Base-by-base conservation (phyloP, 1,139 yeast species). In the Scheffersomyces insectosa region DNA sequence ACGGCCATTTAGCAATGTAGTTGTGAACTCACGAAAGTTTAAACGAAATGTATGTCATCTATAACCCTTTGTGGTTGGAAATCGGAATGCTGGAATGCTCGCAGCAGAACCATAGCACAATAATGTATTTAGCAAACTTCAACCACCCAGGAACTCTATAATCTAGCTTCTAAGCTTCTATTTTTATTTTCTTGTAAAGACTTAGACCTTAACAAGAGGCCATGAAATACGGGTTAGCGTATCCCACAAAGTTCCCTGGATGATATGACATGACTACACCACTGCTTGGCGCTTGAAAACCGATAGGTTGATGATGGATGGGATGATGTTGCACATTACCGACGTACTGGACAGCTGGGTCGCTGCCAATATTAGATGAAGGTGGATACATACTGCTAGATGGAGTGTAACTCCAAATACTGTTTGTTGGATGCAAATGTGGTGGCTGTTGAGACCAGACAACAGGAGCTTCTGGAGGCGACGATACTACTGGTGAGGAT, bases 221-320 rank as follows among this genome's bases (percentile, higher is more conserved):
- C 20, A 31, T 57, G 51, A 66, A 69, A 51, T 68, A 70, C 14
- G 75, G 75, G 45, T 70, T 70, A 25, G 70, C 53, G 47, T 68
- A 70, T n/a, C 75, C 73, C 36, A 66, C 69, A 49, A 60, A 66
- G 43, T 55, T 57, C 33, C 44, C 49, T 13, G 42, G 49, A 29
- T 48, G 52, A 5, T 31, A 47, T 44, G 36, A 23, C 23, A 29
- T 37, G 45, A 16, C 23, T 14, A 27, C 36, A 9, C 39, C 39
- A 30, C 25, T 39, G 36, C 13, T 40, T 29, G 32, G 36, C n/a
- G 36, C 38, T 36, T 36, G 38, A 30, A 36, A 36, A 8, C 20
- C 31, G 23, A 29, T 29, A 16, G 38, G 33, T 23, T 40, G 45
- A 33, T 48, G 49, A 16, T 40, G 49, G 27, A 25, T 33, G 33